These are phyloP conservation scores for Fraxinus paxiana DNA, from an alignment of 305 asterid species.

Conservation along the genomic window DNA sequence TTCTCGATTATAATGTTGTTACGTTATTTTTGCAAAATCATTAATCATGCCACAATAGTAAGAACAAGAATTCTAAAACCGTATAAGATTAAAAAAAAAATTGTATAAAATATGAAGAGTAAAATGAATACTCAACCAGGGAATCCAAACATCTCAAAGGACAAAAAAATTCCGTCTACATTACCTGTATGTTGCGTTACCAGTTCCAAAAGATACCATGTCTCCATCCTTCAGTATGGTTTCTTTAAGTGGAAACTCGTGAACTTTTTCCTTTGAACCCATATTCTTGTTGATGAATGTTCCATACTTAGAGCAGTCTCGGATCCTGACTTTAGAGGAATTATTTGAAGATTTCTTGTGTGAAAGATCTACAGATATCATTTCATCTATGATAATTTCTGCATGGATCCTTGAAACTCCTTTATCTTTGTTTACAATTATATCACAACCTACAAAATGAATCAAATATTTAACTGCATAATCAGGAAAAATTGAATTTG, in stretches of 20 bases:
- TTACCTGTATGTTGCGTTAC: constrained; percentile 81
- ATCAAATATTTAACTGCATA: constrained; percentile 1
- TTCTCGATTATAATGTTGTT: constrained; percentile 16
- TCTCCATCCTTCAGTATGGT: constrained; percentile 62
- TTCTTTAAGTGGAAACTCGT: constrained; percentile 70
- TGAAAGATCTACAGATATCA: constrained; percentile 54
- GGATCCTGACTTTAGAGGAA: constrained; percentile 60
- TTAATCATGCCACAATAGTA: constrained; percentile 11
- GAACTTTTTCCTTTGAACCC: constrained; percentile 64
- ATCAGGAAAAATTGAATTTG: not conserved
- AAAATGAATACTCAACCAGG: constrained; percentile 13
- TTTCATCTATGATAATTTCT: constrained; percentile 77
- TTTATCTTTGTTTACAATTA: constrained; percentile 75
- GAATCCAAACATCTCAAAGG: constrained; percentile 6
- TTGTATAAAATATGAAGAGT: not conserved
- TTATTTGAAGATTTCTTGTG: constrained; percentile 37
- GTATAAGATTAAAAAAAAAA: not conserved
- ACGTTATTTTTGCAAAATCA: not conserved
- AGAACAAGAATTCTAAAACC: constrained; percentile 5
- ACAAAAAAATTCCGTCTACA: constrained; percentile 14
- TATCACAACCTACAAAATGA: constrained; percentile 67
- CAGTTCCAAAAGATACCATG: constrained; percentile 85
- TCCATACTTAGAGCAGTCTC: constrained; percentile 92
- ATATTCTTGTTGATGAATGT: constrained; percentile 52
- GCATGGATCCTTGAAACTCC: constrained; percentile 96